Evolutionary conservation across 139 green algal genomes (phyloP), one percentile per base, ranked within the genome.

Genomic region (Picochlorum sp.): DNA sequence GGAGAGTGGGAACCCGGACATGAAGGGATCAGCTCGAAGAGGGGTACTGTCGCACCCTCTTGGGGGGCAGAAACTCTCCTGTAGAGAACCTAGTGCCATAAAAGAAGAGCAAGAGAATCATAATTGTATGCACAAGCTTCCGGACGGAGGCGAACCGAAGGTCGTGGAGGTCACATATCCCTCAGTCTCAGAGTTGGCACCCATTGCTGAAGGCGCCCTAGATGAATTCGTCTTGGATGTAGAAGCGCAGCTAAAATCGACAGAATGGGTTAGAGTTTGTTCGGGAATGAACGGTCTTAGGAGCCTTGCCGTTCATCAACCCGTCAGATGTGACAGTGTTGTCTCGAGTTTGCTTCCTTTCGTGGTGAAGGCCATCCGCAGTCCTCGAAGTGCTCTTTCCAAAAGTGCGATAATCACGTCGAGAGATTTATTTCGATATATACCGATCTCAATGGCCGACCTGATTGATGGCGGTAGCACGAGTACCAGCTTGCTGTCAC

Each of bases 381-480:
- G 66, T 64, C 65, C 82, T 52, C 72, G 80, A 49, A 86, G 80
- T 54, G 78, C 71, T 2, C 10, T 86, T 10, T 80, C 65, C 68
- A 86, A 86, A 73, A 79, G 67, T 21, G 75, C 78, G 13, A 69
- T 84, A 34, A 71, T 84, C 76, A 63, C 55, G 6, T 41, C 68
- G 45, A 47, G 20, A 47, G 79, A 87, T 64, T 41, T 85, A 3
- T 78, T 79, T n/a, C 9, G 15, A 18, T 49, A 26, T 26, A 76
- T 70, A 28, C 61, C 68, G 0, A 59, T 72, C 5, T 51, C 26
- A 9, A 62, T 85, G 66, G 26, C 82, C 45, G 68, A 64, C 1
- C 61, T 61, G 15, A 57, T 77, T 28, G 81, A 85, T 44, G 38
- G 57, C 15, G 81, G 76, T 11, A 79, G 76, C 1, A 37, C 41